phyloP scores from a whole-genome alignment of 1,139 yeast genomes.

The Taphrina betulina region DNA sequence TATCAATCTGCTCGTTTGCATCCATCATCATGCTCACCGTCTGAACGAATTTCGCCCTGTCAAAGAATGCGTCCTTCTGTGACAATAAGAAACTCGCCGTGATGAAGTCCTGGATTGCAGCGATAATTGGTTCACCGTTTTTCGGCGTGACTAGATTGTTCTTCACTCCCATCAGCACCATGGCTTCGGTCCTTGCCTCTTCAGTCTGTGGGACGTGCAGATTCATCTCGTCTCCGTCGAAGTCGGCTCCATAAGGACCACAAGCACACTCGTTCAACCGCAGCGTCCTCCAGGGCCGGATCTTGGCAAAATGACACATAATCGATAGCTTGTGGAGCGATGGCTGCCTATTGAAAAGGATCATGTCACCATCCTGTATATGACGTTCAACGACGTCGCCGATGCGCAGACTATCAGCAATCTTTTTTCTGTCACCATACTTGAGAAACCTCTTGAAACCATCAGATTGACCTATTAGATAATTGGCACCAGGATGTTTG shows the following conservation, averaged over 20 bases:
- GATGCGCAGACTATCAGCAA: conserved; percentile 71
- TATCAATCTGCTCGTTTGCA: conserved; percentile 78
- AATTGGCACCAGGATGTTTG: conserved; percentile 94
- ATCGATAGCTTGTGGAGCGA: conserved; percentile 93
- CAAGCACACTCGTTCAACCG: conserved; percentile 98
- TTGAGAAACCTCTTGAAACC: conserved; percentile 82
- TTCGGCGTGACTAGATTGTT: conserved; percentile 92
- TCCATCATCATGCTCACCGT: conserved; percentile 94
- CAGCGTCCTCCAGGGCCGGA: conserved; percentile 98
- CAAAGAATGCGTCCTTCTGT: conserved; percentile 88
- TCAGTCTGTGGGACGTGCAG: conserved; percentile 98
- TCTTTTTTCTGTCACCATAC: conserved; percentile 77
- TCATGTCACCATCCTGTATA: conserved; percentile 94
- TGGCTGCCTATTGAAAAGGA: conserved; percentile 95
- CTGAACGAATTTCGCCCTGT: conserved; percentile 79
- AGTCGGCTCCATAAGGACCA: conserved; percentile 98
- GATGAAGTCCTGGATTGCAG: conserved; percentile 98
- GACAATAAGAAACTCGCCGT: conserved; percentile 93
- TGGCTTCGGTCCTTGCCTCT: conserved; percentile 98
- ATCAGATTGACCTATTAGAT: conserved; percentile 77
- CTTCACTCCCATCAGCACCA: conserved; percentile 96
- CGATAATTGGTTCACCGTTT: conserved; percentile 98
- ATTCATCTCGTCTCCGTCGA: conserved; percentile 99
- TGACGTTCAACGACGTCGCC: conserved; percentile 99
- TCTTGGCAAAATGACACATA: conserved; percentile 90